phyloP scores from a whole-genome alignment of 2,329 filamentous ascomycete genomes.

The Cladophialophora chaetospira region DNA sequence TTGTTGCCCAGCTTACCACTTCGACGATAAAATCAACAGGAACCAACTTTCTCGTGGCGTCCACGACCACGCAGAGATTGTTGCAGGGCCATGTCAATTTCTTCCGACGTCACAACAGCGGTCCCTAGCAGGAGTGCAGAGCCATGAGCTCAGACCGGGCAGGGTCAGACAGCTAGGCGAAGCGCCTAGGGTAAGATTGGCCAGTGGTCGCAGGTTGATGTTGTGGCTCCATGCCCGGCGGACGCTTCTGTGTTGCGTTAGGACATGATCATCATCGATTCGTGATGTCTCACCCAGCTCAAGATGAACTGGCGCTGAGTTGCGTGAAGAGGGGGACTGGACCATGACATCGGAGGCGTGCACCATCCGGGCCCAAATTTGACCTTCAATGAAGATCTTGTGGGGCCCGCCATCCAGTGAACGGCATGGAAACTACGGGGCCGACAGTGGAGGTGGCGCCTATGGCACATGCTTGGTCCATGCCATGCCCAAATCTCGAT shows the following conservation, averaged over 20 bases:
- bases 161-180: not conserved
- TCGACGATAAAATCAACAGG: not conserved
- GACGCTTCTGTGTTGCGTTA: conserved; percentile 13
- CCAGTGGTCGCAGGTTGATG: conserved; percentile 7
- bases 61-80: not conserved
- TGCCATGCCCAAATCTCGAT: not conserved
- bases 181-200: not conserved
- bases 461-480: too few species aligned
- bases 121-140: not conserved
- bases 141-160: not conserved
- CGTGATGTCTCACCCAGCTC: conserved; percentile 18
- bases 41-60: not conserved
- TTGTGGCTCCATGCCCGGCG: conserved; percentile 12
- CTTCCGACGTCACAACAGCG: conserved; percentile 4
- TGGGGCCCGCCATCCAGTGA: not conserved
- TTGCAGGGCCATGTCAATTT: not conserved
- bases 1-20: not conserved
- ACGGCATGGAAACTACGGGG: too few species aligned
- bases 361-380: not conserved
- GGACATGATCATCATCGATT: conserved; percentile 16
- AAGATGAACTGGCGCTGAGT: conserved; percentile 11
- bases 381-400: not conserved
- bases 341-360: conserved; percentile 20
- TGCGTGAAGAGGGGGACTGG: not conserved
- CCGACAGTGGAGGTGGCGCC: too few species aligned